Conservation (phyloP, 2,329 filamentous ascomycete genomes). For the Alternaria brassicae region DNA sequence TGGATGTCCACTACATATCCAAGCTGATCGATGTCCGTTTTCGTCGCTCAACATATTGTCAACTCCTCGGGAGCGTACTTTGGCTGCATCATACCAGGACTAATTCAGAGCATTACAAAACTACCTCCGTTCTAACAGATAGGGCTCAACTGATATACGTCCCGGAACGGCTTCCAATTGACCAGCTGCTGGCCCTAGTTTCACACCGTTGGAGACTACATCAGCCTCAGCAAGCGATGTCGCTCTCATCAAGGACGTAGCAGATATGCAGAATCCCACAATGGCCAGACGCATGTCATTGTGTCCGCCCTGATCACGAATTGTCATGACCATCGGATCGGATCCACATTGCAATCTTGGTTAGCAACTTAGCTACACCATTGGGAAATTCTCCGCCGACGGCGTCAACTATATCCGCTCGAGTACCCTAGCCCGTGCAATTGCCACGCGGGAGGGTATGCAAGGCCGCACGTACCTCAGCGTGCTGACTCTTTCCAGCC, state of each 20-base stretch:
- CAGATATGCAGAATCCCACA: not conserved
- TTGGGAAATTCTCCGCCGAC: not conserved
- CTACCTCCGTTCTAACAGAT: not conserved
- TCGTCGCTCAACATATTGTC: slow-evolving; percentile 8
- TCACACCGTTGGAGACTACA: not conserved
- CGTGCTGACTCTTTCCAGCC: slow-evolving; percentile 4
- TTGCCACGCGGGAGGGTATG: slow-evolving; percentile 2
- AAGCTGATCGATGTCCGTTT: slow-evolving; percentile 10
- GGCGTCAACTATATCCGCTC: slow-evolving; percentile 9
- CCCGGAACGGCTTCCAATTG: slow-evolving; percentile 3
- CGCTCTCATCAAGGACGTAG: not conserved
- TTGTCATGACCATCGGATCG: not conserved
- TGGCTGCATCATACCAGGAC: not conserved
- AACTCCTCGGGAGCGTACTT: slow-evolving; percentile 7
- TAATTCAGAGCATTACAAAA: slow-evolving; percentile 1
- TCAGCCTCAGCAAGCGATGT: not conserved
- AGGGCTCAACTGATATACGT: not conserved
- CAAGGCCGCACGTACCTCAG: slow-evolving; percentile 1
- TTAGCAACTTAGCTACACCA: not conserved
- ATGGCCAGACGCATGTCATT: not conserved
- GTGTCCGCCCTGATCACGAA: not conserved
- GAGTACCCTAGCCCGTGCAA: not conserved
- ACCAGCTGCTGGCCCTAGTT: not conserved
- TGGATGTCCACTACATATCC: slow-evolving; percentile 8
- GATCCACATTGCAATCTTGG: slow-evolving; percentile 4